phyloP scores from a whole-genome alignment of 2,329 filamentous ascomycete genomes.

The Cladosporium cucumerinum region DNA sequence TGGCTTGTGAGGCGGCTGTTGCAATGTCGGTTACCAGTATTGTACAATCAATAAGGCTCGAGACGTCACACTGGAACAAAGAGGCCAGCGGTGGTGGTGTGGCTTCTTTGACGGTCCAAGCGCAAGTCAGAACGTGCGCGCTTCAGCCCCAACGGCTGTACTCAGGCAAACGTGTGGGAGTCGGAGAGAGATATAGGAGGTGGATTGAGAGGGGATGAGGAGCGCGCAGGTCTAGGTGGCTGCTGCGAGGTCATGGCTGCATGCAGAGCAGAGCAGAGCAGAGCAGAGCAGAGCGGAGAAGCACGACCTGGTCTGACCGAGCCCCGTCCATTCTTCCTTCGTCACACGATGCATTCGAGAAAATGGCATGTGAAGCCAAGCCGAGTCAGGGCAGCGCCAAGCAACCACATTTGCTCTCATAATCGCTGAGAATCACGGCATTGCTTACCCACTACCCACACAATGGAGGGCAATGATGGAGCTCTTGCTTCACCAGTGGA shows the following conservation, averaged over 20 bases:
- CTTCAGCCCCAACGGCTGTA: constrained; percentile 8
- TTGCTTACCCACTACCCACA: neutral
- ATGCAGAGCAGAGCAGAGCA: constrained; percentile 3
- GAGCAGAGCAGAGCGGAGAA: constrained; percentile 15
- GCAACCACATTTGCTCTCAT: neutral
- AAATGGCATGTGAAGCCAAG: constrained; percentile 15
- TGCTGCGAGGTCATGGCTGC: constrained; percentile 12
- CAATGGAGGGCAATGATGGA: neutral
- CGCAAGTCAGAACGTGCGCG: constrained; percentile 17
- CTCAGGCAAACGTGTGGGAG: neutral
- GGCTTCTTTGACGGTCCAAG: constrained; percentile 20
- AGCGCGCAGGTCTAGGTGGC: neutral
- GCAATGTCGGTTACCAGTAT: neutral
- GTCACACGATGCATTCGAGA: constrained; percentile 13
- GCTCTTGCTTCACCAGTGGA: neutral
- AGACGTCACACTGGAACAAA: constrained; percentile 20
- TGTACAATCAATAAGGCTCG: neutral
- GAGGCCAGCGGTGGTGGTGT: constrained; percentile 7
- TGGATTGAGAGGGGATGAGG: constrained; percentile 7
- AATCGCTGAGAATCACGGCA: neutral
- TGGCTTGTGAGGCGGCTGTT: neutral
- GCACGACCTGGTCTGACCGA: constrained; percentile 15
- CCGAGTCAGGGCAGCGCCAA: neutral
- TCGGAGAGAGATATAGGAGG: neutral
- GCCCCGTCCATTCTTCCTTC: constrained; percentile 12